Base-by-base conservation (phyloP, 1,284 basidiomycete species). In the Ceratobasidium theobromae region DNA sequence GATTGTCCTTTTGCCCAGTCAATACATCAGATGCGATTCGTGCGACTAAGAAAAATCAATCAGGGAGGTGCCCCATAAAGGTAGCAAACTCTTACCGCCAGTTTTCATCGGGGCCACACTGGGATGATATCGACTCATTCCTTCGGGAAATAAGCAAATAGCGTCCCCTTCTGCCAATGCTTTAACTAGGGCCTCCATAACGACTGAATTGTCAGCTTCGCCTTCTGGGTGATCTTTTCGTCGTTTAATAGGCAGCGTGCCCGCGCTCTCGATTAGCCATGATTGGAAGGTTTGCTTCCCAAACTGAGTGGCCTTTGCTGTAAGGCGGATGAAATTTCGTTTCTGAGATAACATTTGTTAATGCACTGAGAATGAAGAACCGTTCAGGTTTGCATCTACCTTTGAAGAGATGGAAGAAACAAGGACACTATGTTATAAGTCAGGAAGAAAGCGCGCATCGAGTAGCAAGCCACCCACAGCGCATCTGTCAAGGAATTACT, bases 401-500 rank as follows among this genome's bases (percentile, higher is more conserved):
- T 80, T 81, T 25, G 83, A 79, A 8, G 89, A 88, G 38, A 91
- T 83, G 6, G 88, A 79, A 1, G 86, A 84, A 32, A 87, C 85
- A 21, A 91, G 79, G 48, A 91, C 77, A 40, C 88, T 90, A 66
- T 2, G 9, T 32, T 53, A 30, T 12, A 62, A 46, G 51, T 40
- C 45, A 11, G 14, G 9, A 9, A n/a, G 5, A 18, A n/a, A 14
- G 41, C 11, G 1, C 14, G 32, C 8, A 16, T 52, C 54, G 35
- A 21, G 9, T 40, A 57, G n/a, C 57, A 58, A n/a, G 53, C 11
- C 27, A 74, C 86, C 75, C 74, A 91, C 86, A 93, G 79, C 0
- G 91, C 89, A 78, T 93, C 92, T 0, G 91, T 93, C 66, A 94
- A 76, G 1, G 88, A 90, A 74, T 93, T 93, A 71, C 86, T 85